These are phyloP conservation scores for Rhizopogon rudus DNA, from an alignment of 768 basidiomycete species.

Conservation along the genomic window DNA sequence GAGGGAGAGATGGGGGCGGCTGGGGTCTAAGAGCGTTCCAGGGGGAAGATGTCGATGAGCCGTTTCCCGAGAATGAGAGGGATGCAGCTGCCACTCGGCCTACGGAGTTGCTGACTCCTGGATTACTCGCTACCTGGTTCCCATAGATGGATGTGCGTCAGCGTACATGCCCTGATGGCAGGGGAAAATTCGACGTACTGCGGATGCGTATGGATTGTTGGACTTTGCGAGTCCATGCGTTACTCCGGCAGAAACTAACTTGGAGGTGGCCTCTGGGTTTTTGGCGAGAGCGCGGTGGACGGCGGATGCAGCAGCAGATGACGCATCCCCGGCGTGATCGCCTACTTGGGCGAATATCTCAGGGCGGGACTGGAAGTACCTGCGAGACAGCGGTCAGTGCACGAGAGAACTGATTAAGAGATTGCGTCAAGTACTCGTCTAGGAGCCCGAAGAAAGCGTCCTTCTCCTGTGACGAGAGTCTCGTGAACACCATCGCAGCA, in stretches of 20 bases:
- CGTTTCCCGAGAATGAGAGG: constrained; percentile 32
- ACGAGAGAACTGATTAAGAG: neutral
- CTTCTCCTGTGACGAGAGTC: constrained; percentile 62
- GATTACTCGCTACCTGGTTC: constrained; percentile 29
- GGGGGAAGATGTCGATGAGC: neutral
- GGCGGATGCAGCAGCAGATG: constrained; percentile 33
- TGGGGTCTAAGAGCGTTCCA: neutral
- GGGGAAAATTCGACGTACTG: constrained; percentile 24
- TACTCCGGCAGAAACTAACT: constrained; percentile 36
- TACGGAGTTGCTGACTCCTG: constrained; percentile 36
- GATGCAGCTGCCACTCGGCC: constrained; percentile 59
- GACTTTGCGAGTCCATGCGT: constrained; percentile 31
- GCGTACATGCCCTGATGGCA: neutral
- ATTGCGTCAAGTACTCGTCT: constrained; percentile 55
- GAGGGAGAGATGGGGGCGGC: constrained; percentile 13
- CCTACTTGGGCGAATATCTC: constrained; percentile 45
- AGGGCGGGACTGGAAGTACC: constrained; percentile 72
- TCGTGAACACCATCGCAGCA: constrained; percentile 62
- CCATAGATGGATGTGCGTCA: neutral
- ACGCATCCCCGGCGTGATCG: constrained; percentile 10
- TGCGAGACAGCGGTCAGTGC: constrained; percentile 20
- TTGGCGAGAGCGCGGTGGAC: constrained; percentile 40
- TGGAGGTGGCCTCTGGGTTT: constrained; percentile 37
- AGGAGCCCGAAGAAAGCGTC: constrained; percentile 77
- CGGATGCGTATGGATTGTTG: constrained; percentile 29